These are phyloP conservation scores for Clarireedia homoeocarpa DNA, from an alignment of 2,329 filamentous ascomycete genomes.

Conservation along the genomic window DNA sequence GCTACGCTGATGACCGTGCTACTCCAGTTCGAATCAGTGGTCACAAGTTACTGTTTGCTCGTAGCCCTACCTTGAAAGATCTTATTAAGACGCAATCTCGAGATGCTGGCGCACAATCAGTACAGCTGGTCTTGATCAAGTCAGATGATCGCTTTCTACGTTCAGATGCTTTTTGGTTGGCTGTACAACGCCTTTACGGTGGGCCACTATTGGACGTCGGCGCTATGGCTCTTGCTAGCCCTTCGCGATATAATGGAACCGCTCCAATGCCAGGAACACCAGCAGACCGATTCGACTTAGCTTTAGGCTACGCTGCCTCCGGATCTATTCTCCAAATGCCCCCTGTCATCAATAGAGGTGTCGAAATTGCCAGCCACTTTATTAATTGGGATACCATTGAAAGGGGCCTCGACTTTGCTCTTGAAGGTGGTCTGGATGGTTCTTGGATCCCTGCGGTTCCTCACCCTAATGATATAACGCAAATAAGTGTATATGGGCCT, in stretches of 20 bases:
- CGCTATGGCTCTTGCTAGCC: conserved; percentile 9
- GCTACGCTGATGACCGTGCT: conserved; percentile 35
- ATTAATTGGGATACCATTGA: conserved; percentile 58
- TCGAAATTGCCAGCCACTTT: conserved; percentile 50
- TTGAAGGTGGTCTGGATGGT: conserved; percentile 37
- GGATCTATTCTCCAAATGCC: conserved; percentile 50
- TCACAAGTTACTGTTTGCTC: conserved; percentile 48
- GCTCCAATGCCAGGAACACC: conserved; percentile 33
- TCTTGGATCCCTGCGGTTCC: conserved; percentile 30
- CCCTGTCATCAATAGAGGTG: conserved; percentile 47
- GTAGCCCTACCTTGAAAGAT: conserved; percentile 38
- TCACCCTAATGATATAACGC: conserved; percentile 23
- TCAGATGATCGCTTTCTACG: conserved; percentile 45
- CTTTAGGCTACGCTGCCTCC: conserved; percentile 57
- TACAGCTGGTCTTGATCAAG: conserved; percentile 38
- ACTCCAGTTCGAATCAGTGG: conserved; percentile 40
- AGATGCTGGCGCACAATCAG: conserved; percentile 24
- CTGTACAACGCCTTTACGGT: conserved; percentile 51
- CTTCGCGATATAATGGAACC: conserved; percentile 14
- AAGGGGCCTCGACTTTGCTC: conserved; percentile 49
- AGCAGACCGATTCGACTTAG: conserved; percentile 42
- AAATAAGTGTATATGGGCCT: conserved; percentile 42
- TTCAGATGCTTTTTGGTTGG: conserved; percentile 48
- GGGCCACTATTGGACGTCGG: conserved; percentile 38
- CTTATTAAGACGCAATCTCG: conserved; percentile 23